phyloP scores from a whole-genome alignment of 345 rosid genomes.

The Pugionium cornutum region DNA sequence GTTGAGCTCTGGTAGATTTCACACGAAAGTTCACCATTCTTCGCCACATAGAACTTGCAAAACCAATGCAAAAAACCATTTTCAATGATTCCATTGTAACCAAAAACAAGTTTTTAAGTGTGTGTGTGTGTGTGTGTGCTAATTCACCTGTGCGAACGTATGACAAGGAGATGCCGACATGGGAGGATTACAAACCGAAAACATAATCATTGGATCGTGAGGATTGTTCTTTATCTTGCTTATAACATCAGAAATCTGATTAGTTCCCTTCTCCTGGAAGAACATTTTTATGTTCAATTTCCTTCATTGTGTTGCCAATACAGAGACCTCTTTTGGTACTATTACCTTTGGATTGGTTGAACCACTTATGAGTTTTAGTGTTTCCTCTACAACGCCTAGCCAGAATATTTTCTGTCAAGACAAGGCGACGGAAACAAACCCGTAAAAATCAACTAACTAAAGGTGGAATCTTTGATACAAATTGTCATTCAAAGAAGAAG shows the following conservation, averaged over 20 bases:
- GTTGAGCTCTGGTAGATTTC: constrained; percentile 89
- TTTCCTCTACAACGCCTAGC: constrained; percentile 83
- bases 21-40: constrained; percentile 84
- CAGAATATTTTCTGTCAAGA: constrained; percentile 72
- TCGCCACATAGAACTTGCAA: constrained; percentile 81
- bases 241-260: constrained; percentile 73
- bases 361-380: constrained; percentile 77
- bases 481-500: neutral
- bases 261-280: constrained; percentile 61
- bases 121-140: too few species aligned
- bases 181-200: constrained; percentile 77
- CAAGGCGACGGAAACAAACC: neutral
- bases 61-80: constrained; percentile 4
- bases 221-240: constrained; percentile 77
- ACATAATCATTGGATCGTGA: constrained; percentile 64
- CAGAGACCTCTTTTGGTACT: constrained; percentile 9
- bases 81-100: too few species aligned
- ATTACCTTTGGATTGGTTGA: constrained; percentile 75
- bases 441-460: neutral
- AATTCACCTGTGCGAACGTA: constrained; percentile 71
- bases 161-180: constrained; percentile 80
- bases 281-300: constrained; percentile 10
- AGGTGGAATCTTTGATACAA: neutral
- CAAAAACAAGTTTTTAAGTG: neutral
- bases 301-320: neutral